phyloP scores from a whole-genome alignment of 768 basidiomycete species.

The Crassisporium funariophilum region DNA sequence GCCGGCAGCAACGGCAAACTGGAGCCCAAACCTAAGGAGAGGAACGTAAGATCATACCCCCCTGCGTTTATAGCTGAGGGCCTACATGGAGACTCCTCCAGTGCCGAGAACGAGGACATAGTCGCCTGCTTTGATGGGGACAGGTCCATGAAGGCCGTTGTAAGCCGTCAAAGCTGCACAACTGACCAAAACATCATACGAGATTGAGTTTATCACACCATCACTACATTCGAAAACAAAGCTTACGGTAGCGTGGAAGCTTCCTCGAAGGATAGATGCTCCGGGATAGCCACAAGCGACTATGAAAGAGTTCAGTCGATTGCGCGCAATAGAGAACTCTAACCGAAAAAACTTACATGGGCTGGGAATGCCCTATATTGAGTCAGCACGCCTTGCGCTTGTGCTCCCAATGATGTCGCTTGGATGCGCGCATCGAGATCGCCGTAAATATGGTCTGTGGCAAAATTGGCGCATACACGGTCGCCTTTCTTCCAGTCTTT shows the following conservation, averaged over 20 bases:
- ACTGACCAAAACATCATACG: conserved; percentile 17
- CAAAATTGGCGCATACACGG: conserved; percentile 58
- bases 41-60: neutral
- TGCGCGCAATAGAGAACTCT: too few species aligned
- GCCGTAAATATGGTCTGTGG: conserved; percentile 50
- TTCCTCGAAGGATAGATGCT: conserved; percentile 62
- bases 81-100: conserved; percentile 58
- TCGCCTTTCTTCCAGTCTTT: conserved; percentile 56
- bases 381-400: conserved; percentile 53
- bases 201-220: neutral
- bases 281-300: conserved; percentile 55
- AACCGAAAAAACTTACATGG: conserved; percentile 21
- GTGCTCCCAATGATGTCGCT: conserved; percentile 45
- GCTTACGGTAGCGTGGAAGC: conserved; percentile 65
- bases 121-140: conserved; percentile 59
- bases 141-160: conserved; percentile 53
- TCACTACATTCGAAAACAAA: neutral
- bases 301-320: conserved; percentile 20
- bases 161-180: conserved; percentile 69
- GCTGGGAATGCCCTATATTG: conserved; percentile 50
- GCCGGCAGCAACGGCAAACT: conserved; percentile 64
- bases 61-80: neutral
- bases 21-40: conserved; percentile 51
- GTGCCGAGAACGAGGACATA: conserved; percentile 61
- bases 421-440: conserved; percentile 36